These are phyloP conservation scores for Candolleomyces eurysporus DNA, from an alignment of 768 basidiomycete genomes.

Conservation along the genomic window DNA sequence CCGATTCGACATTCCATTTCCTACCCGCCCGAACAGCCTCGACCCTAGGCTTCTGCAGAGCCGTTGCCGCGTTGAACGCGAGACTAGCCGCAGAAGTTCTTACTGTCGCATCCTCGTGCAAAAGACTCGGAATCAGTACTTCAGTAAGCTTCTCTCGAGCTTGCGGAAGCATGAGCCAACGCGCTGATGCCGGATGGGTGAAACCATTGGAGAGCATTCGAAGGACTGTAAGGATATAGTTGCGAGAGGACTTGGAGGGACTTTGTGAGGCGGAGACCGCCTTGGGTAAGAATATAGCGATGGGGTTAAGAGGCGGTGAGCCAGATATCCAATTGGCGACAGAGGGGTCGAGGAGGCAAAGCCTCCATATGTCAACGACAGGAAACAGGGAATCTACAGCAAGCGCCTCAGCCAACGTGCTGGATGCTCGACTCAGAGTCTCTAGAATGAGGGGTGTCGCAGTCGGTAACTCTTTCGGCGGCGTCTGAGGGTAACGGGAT, in stretches of 20 bases:
- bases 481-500: conserved; percentile 42
- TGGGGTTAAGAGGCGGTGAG: conserved; percentile 30
- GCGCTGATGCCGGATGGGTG: conserved; percentile 45
- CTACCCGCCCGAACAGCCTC: conserved; percentile 29
- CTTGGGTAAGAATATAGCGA: conserved; percentile 46
- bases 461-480: conserved; percentile 20
- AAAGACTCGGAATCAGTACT: conserved; percentile 62
- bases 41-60: conserved; percentile 61
- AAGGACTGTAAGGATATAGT: conserved; percentile 61
- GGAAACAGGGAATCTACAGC: conserved; percentile 68
- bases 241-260: conserved; percentile 38
- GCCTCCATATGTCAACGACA: conserved; percentile 77
- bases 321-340: conserved; percentile 48
- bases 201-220: conserved; percentile 72
- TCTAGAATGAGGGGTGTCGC: conserved; percentile 39
- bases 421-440: conserved; percentile 49
- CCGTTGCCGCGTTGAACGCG: conserved; percentile 71
- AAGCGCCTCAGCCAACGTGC: conserved; percentile 42
- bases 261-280: conserved; percentile 32
- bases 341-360: conserved; percentile 65
- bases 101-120: conserved; percentile 66
- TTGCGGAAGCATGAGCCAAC: conserved; percentile 27
- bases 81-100: conserved; percentile 81
- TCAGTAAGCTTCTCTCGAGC: conserved; percentile 40
- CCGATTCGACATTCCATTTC: conserved; percentile 29